These are phyloP conservation scores for Arxiozyma bovina DNA, from an alignment of 1,139 yeast species.

Conservation along the genomic window DNA sequence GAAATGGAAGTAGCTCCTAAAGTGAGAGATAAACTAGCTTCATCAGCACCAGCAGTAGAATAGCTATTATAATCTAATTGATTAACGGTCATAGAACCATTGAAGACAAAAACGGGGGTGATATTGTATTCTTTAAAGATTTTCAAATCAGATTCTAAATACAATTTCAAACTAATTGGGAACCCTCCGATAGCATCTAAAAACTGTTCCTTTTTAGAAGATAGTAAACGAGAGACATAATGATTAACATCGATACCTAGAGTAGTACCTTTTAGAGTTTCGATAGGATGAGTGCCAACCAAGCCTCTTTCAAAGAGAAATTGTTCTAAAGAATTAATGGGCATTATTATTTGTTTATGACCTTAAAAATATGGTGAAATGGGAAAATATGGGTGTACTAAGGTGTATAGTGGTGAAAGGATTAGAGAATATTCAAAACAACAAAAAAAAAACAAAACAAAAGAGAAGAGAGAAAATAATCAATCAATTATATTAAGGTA, in stretches of 20 bases:
- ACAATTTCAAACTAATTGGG: constrained; percentile 54
- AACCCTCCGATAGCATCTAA: constrained; percentile 78
- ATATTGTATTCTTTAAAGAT: constrained; percentile 54
- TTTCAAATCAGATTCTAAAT: constrained; percentile 54
- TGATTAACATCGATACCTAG: constrained; percentile 83
- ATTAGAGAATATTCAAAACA: too few species aligned
- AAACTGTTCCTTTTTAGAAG: constrained; percentile 60
- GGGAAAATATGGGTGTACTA: not conserved
- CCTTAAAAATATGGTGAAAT: not conserved
- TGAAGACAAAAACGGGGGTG: constrained; percentile 68
- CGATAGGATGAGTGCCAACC: constrained; percentile 55
- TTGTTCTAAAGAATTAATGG: constrained; percentile 61
- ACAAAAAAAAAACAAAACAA: too few species aligned
- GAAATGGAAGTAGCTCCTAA: not conserved
- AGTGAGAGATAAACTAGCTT: constrained; percentile 13
- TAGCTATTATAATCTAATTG: constrained; percentile 24
- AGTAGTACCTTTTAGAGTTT: constrained; percentile 56
- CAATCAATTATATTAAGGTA: too few species aligned
- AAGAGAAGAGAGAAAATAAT: too few species aligned
- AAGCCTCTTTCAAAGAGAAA: constrained; percentile 62
- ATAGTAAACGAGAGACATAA: constrained; percentile 55
- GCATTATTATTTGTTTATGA: constrained; percentile 14
- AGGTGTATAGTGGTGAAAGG: not conserved
- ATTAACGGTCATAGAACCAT: constrained; percentile 40
- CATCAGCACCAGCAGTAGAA: constrained; percentile 18